phyloP scores from a whole-genome alignment of 805 yeast genomes.

The Brettanomyces sp. region DNA sequence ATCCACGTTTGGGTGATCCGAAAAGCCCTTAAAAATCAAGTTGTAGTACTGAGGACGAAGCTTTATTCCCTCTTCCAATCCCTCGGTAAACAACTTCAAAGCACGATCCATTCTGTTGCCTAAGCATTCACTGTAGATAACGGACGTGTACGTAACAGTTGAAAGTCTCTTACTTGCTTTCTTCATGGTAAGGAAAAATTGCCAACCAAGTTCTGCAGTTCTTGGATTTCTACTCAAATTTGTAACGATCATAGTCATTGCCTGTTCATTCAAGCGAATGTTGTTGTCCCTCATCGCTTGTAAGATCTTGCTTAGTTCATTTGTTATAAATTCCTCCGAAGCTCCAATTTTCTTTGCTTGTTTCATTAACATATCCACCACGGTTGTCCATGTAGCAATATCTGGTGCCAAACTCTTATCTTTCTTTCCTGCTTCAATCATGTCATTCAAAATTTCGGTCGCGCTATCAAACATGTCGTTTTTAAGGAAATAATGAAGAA shows the following conservation, averaged over 20 bases:
- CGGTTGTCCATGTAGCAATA: slow-evolving; percentile 51
- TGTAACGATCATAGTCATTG: slow-evolving; percentile 43
- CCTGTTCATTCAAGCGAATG: slow-evolving; percentile 31
- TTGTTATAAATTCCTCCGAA: slow-evolving; percentile 26
- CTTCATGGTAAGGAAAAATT: slow-evolving; percentile 34
- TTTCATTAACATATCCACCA: slow-evolving; percentile 47
- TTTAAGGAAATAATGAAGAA: slow-evolving; percentile 34
- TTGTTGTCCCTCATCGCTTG: slow-evolving; percentile 30
- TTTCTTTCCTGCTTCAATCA: slow-evolving; percentile 25
- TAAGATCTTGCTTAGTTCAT: slow-evolving; percentile 18
- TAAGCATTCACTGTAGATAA: slow-evolving; percentile 38
- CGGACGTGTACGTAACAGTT: slow-evolving; percentile 32
- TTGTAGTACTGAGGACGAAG: slow-evolving; percentile 33
- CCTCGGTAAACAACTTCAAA: slow-evolving; percentile 28
- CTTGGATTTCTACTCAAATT: slow-evolving; percentile 41
- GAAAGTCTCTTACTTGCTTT: slow-evolving; percentile 23
- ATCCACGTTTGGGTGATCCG: slow-evolving; percentile 22
- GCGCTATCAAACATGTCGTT: slow-evolving; percentile 34
- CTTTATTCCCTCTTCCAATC: slow-evolving; percentile 24
- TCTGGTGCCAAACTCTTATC: slow-evolving; percentile 36
- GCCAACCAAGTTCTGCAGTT: slow-evolving; percentile 42
- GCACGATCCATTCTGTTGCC: slow-evolving; percentile 35
- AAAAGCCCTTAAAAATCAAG: slow-evolving; percentile 40
- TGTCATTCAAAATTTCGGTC: slow-evolving; percentile 36
- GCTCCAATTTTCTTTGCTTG: slow-evolving; percentile 32